Conservation (phyloP, 129 eudicot species). For the Helianthus tuberosus region DNA sequence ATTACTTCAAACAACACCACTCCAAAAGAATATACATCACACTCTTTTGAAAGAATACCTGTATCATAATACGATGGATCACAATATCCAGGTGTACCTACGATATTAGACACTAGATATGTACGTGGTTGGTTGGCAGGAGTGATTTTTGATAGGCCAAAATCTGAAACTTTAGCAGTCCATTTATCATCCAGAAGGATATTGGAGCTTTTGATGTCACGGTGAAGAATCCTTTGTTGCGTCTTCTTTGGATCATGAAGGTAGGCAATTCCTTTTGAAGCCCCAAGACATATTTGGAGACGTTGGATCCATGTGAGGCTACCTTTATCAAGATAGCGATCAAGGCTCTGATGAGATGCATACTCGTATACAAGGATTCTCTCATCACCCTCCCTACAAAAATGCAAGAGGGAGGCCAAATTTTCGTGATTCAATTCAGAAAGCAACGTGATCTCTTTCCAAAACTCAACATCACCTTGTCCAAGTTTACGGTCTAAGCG, state of each 20-base stretch:
- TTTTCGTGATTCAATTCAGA: not conserved
- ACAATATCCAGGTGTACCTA: conserved; percentile 23
- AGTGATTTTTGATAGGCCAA: conserved; percentile 20
- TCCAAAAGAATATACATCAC: conserved; percentile 29
- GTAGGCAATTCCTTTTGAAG: conserved; percentile 15
- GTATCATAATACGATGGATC: conserved; percentile 19
- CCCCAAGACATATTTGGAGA: conserved; percentile 13
- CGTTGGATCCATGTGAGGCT: conserved; percentile 18
- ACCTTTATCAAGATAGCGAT: conserved; percentile 1
- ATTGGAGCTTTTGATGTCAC: conserved; percentile 19
- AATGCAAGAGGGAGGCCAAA: conserved; percentile 7
- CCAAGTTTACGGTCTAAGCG: conserved; percentile 1
- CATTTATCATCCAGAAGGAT: conserved; percentile 17
- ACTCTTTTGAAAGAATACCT: conserved; percentile 24
- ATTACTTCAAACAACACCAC: conserved; percentile 27
- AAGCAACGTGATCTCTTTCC: conserved; percentile 23
- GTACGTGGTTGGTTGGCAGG: conserved; percentile 24
- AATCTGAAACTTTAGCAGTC: conserved; percentile 20
- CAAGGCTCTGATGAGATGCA: conserved; percentile 22
- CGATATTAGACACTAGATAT: not conserved
- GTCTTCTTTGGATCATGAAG: conserved; percentile 17
- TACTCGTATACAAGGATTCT: conserved; percentile 29
- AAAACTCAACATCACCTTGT: conserved; percentile 30
- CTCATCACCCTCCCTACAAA: conserved; percentile 22
- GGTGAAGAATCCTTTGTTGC: conserved; percentile 18